Evolutionary conservation across 2,329 filamentous ascomycete species (phyloP).

Genomic region (Cladorrhinum sp.): DNA sequence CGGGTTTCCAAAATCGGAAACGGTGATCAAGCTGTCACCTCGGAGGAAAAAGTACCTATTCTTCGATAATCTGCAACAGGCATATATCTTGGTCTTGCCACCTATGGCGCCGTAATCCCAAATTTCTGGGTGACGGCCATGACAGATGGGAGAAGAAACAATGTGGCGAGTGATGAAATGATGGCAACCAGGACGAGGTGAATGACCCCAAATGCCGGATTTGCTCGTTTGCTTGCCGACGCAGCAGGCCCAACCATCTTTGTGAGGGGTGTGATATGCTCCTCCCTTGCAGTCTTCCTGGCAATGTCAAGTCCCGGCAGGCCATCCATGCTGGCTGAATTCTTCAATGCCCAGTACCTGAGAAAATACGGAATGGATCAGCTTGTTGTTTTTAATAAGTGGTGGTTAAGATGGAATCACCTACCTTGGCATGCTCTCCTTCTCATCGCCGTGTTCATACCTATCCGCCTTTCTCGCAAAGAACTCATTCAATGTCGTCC

Average conservation of each 20-base stretch:
- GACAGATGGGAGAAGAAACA: neutral
- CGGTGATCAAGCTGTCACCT: too few relatives aligned
- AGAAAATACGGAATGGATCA: neutral
- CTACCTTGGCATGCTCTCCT: constrained; percentile 37
- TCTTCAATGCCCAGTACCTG: constrained; percentile 42
- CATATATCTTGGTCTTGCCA: too few relatives aligned
- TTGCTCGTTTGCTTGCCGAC: constrained; percentile 14
- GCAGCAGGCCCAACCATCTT: constrained; percentile 40
- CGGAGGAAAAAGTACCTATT: too few relatives aligned
- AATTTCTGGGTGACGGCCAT: neutral
- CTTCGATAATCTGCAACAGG: too few relatives aligned
- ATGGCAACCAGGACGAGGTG: constrained; percentile 23
- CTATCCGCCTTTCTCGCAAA: constrained; percentile 33
- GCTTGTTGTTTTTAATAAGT: too few relatives aligned
- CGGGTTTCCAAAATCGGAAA: too few relatives aligned
- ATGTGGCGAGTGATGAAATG: constrained; percentile 8
- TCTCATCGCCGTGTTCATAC: constrained; percentile 33
- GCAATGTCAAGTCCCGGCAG: constrained; percentile 37
- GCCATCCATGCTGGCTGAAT: constrained; percentile 39
- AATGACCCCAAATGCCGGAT: constrained; percentile 9
- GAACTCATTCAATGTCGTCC: constrained; percentile 34
- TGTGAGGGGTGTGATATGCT: constrained; percentile 35
- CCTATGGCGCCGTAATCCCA: too few relatives aligned
- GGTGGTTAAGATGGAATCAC: constrained; percentile 3
- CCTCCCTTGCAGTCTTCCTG: constrained; percentile 30